Evolutionary conservation across 495 filamentous ascomycete species (phyloP).

Genomic region (Podospora pseudopauciseta): DNA sequence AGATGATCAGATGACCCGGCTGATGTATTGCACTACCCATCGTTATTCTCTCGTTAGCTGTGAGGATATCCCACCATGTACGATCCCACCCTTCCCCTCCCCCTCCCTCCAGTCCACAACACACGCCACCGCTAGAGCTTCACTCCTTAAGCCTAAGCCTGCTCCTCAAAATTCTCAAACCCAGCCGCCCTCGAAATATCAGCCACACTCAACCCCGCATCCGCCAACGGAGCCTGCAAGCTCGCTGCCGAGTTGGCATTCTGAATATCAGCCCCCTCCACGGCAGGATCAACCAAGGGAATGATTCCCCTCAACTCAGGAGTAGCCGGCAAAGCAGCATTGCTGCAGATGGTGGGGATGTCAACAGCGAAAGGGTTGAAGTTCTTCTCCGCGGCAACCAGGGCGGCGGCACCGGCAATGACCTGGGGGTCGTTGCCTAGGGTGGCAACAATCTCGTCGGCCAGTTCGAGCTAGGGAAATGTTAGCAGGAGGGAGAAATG

Average conservation of each 20-base stretch:
- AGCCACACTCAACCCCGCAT: conserved; percentile 51
- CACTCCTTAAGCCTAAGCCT: conserved; percentile 21
- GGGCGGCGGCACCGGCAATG: conserved; percentile 54
- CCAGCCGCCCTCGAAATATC: conserved; percentile 50
- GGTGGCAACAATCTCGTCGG: conserved; percentile 53
- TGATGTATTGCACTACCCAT: too few species aligned
- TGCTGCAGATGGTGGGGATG: conserved; percentile 55
- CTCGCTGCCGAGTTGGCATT: conserved; percentile 52
- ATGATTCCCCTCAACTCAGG: conserved; percentile 55
- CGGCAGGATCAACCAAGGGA: conserved; percentile 56
- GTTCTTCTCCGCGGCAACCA: conserved; percentile 65
- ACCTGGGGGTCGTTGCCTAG: conserved; percentile 51
- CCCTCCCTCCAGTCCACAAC: too few species aligned
- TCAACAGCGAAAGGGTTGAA: conserved; percentile 57
- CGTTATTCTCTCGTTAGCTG: too few species aligned
- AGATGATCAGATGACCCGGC: too few species aligned
- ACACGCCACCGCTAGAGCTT: too few species aligned
- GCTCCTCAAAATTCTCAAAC: conserved; percentile 52
- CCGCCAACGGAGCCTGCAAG: conserved; percentile 44
- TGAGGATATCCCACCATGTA: too few species aligned
- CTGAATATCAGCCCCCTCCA: conserved; percentile 49
- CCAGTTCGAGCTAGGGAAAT: conserved; percentile 47
- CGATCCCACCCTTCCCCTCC: too few species aligned
- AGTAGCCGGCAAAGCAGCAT: conserved; percentile 53
- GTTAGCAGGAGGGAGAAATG: neutral